Base-by-base conservation (phyloP, 176 grass and related monocot species). In the Carex kokanica region DNA sequence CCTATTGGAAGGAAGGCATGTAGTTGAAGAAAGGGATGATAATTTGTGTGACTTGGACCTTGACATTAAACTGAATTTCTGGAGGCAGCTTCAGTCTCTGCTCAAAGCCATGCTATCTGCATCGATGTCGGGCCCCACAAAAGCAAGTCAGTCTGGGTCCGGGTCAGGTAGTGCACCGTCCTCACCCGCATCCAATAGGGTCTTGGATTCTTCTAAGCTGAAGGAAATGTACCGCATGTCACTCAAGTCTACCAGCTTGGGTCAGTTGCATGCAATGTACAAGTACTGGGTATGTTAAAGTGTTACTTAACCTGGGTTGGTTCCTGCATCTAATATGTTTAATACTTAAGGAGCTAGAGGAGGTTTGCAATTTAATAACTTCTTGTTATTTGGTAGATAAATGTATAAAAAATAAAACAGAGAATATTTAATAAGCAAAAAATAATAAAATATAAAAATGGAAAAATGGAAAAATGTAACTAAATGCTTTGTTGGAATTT, bases 221-320 rank as follows among this genome's bases (percentile, higher is more conserved):
- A 91, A 85, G 79, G 93, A 95, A 80, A 95, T 93, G 91, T 93
- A 95, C 24, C 88, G 89, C 17, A 62, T 99, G n/a, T 87, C 91
- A 4, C 84, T 99, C 27, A 99, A 89, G 84, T 92, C 91, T 16
- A 84, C 83, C 17, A 83, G 80, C 86, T 75, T 93, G 24, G 85
- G 78, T 49, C 84, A 95, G 38, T 82, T 95, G 70, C 89, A 95
- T 74, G 89, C 68, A 1, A 57, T 99, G 88, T 83, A 99, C 60
- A 90, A 86, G 60, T 80, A 93, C 68, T 99, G 93, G 91, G 61
- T 85, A 36, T 89, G 78, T 17, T 87, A 53, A 68, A 21, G 66
- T 47, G 81, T 34, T 47, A 47, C n/a, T 72, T 14, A 1, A 43
- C 6, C 13, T 4, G n/a, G 40, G 10, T 38, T 38, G 36, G 36